Evolutionary conservation across 331 rosid species (phyloP).

Genomic region (Cydonia oblonga): DNA sequence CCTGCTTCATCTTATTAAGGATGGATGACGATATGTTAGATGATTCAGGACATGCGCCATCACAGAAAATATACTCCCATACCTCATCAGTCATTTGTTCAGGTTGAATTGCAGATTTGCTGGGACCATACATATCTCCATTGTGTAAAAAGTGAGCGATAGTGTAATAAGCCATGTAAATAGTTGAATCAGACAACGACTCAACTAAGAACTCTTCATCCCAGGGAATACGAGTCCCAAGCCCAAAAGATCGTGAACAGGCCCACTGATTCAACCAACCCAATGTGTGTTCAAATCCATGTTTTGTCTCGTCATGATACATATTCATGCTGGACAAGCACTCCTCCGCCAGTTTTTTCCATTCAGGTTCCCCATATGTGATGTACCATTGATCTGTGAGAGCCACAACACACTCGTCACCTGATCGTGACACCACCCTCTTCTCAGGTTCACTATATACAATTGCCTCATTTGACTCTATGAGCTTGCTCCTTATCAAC

Average conservation of each 20-base stretch:
- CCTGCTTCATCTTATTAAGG: constrained; percentile 67
- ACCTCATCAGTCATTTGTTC: constrained; percentile 75
- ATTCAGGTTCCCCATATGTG: constrained; percentile 79
- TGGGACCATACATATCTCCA: constrained; percentile 60
- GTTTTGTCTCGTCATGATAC: constrained; percentile 64
- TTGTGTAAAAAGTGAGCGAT: constrained; percentile 64
- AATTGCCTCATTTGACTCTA: constrained; percentile 66
- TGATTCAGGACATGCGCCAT: constrained; percentile 52
- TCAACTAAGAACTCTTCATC: constrained; percentile 82
- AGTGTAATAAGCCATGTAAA: constrained; percentile 96
- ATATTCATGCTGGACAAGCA: constrained; percentile 60
- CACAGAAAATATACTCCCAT: constrained; percentile 81
- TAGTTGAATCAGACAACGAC: constrained; percentile 86
- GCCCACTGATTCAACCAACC: constrained; percentile 94
- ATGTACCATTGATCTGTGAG: constrained; percentile 96
- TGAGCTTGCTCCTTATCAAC: constrained; percentile 61
- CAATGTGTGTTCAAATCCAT: constrained; percentile 85
- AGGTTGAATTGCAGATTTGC: constrained; percentile 42
- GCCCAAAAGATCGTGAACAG: constrained; percentile 80
- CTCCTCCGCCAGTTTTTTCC: constrained; percentile 68
- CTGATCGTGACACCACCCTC: constrained; percentile 68
- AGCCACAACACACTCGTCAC: constrained; percentile 93
- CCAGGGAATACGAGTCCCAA: constrained; percentile 95
- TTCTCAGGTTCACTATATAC: constrained; percentile 86
- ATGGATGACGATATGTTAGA: constrained; percentile 43